Evolutionary conservation across 768 basidiomycete species (phyloP).

Genomic region (Rhodotorula graminis): DNA sequence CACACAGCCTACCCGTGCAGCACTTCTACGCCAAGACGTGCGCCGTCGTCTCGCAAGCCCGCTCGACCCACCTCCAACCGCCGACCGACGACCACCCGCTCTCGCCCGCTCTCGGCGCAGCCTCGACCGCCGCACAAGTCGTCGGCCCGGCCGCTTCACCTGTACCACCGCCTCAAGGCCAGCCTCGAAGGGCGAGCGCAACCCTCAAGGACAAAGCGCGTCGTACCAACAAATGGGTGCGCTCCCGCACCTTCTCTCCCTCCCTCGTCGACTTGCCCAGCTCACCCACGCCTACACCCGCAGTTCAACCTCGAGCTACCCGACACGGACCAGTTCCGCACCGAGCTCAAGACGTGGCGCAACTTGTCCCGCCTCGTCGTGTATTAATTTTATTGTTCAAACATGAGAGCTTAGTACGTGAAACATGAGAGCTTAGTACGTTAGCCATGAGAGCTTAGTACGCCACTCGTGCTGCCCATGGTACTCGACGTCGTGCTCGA

Average conservation of each 20-base stretch:
- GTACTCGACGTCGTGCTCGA: conserved; percentile 41
- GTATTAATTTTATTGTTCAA: too few species aligned
- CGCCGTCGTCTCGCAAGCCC: conserved; percentile 37
- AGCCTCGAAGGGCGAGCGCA: not conserved
- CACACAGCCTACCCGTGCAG: conserved; percentile 3
- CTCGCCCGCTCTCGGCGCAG: not conserved
- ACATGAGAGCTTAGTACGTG: too few species aligned
- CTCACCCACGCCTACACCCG: not conserved
- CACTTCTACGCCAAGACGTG: conserved; percentile 42
- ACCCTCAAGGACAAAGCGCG: not conserved
- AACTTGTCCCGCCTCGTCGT: conserved; percentile 29
- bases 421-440: too few species aligned
- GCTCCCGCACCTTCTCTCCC: not conserved
- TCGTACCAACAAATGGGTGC: conserved; percentile 39
- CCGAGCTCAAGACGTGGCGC: conserved; percentile 41
- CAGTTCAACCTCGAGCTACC: conserved; percentile 44
- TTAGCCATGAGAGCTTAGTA: too few species aligned
- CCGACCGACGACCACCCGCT: not conserved
- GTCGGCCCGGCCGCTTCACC: too few species aligned
- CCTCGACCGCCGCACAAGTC: not conserved
- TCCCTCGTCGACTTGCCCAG: too few species aligned
- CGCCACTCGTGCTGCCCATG: conserved; percentile 31
- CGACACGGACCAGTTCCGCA: conserved; percentile 36
- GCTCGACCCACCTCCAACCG: conserved; percentile 23
- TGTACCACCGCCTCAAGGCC: too few species aligned